phyloP scores from a whole-genome alignment of 306 rosid species.

The Citrullus mucosospermus region DNA sequence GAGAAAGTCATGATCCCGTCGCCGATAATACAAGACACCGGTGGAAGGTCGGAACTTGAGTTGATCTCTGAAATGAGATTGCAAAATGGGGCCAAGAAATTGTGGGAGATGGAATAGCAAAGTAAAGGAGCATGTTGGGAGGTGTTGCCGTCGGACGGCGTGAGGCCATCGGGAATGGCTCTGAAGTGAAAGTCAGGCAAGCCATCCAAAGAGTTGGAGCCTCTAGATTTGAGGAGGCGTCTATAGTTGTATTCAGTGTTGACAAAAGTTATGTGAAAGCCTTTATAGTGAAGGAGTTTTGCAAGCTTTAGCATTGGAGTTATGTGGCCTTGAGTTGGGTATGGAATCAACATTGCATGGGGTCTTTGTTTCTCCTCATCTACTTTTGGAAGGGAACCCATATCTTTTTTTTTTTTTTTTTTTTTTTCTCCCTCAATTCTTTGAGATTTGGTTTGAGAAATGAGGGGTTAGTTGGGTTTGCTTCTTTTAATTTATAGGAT shows the following conservation, averaged over 20 bases:
- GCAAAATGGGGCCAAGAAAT: not conserved
- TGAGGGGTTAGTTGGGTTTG: no score
- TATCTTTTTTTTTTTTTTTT: no score
- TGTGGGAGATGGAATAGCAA: conserved; percentile 2
- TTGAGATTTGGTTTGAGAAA: no score
- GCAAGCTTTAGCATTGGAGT: conserved; percentile 15
- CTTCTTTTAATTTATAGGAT: no score
- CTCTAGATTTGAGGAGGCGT: not conserved
- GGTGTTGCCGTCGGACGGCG: not conserved
- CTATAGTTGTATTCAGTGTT: conserved; percentile 10
- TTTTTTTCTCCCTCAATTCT: no score
- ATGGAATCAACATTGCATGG: conserved; percentile 10
- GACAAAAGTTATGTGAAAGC: conserved; percentile 15
- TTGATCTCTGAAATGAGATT: conserved; percentile 5
- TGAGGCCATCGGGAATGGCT: conserved; percentile 19
- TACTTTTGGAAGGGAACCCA: no score
- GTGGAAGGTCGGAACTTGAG: not conserved
- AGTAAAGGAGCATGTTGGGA: conserved; percentile 7
- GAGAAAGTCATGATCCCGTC: conserved; percentile 13
- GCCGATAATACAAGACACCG: conserved; percentile 3
- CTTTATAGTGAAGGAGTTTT: conserved; percentile 10
- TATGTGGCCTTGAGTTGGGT: conserved; percentile 20
- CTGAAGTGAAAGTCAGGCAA: conserved; percentile 6
- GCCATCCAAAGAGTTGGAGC: conserved; percentile 1
- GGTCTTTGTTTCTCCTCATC: not conserved